Conservation (phyloP, 2,329 filamentous ascomycete species). For the Penicillium sp. region DNA sequence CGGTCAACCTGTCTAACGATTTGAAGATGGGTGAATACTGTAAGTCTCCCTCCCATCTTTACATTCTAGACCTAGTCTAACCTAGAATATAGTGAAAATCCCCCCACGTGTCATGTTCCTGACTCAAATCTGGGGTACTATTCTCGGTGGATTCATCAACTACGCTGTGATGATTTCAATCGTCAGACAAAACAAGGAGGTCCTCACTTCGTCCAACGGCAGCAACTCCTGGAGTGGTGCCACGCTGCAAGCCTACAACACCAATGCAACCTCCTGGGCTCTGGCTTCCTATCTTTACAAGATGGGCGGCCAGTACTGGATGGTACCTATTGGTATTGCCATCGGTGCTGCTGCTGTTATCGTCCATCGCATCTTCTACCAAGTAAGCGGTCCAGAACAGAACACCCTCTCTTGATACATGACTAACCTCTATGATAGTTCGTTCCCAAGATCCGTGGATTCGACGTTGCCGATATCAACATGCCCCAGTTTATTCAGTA, state of each 20-base stretch:
- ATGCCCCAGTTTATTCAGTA: conserved; percentile 57
- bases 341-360: conserved; percentile 40
- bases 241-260: conserved; percentile 46
- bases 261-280: conserved; percentile 44
- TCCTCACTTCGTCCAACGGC: conserved; percentile 40
- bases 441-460: conserved; percentile 46
- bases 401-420: neutral
- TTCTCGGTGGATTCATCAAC: conserved; percentile 56
- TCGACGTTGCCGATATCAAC: conserved; percentile 50
- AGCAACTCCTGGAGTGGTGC: conserved; percentile 58
- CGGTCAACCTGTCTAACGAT: conserved; percentile 53
- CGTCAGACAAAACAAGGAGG: conserved; percentile 49
- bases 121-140: conserved; percentile 57
- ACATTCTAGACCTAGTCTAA: conserved; percentile 1
- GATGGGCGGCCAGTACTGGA: conserved; percentile 31
- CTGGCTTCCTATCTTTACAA: conserved; percentile 57
- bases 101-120: conserved; percentile 57
- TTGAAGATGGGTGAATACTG: conserved; percentile 61
- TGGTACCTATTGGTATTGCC: conserved; percentile 53
- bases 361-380: conserved; percentile 14
- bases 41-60: conserved; percentile 31
- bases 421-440: conserved; percentile 37
- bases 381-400: neutral
- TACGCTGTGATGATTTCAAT: conserved; percentile 59
- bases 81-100: conserved; percentile 43